A percentile compares a stretch with the other conserved stretches of the same genome.
These are phyloP conservation scores for Penicillium coffeae DNA, from an alignment of 495 filamentous ascomycete species.

Conservation along the genomic window DNA sequence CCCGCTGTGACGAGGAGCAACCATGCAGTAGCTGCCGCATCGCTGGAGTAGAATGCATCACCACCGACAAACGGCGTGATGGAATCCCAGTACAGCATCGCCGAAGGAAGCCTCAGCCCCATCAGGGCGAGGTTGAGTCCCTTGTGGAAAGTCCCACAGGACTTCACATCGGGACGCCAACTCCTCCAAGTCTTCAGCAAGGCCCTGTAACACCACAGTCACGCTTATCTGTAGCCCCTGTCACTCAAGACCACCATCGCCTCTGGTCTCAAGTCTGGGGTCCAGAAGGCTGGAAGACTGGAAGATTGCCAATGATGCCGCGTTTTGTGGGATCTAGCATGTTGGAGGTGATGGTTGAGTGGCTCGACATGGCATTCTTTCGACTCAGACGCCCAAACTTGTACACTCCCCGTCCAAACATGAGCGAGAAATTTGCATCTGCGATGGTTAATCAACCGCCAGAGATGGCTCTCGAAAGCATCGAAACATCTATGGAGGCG, in stretches of 20 bases:
- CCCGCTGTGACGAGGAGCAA: conserved; percentile 14
- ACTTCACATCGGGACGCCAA: too few relatives aligned
- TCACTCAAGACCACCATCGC: conserved; percentile 5
- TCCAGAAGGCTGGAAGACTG: conserved; percentile 12
- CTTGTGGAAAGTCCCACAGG: too few relatives aligned
- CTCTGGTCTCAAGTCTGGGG: conserved; percentile 12
- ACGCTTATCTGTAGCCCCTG: background rate
- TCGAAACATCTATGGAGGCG: background rate
- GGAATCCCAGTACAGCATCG: conserved; percentile 3
- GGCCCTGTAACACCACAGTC: background rate
- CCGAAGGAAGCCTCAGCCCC: conserved; percentile 3
- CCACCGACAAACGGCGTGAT: conserved; percentile 13
- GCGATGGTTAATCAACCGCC: background rate
- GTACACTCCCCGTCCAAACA: conserved; percentile 6
- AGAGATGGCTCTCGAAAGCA: background rate
- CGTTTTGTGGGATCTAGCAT: conserved; percentile 9
- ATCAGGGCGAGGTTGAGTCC: too few relatives aligned
- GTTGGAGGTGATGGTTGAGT: conserved; percentile 11
- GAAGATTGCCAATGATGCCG: conserved; percentile 11
- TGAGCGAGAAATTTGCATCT: background rate
- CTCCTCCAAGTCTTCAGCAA: too few relatives aligned
- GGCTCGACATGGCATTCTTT: conserved; percentile 14
- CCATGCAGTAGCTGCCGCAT: conserved; percentile 10
- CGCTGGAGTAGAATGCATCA: conserved; percentile 10
- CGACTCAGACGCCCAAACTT: conserved; percentile 2